Conservation (phyloP, 345 rosid species). For the Citrus trifoliata region DNA sequence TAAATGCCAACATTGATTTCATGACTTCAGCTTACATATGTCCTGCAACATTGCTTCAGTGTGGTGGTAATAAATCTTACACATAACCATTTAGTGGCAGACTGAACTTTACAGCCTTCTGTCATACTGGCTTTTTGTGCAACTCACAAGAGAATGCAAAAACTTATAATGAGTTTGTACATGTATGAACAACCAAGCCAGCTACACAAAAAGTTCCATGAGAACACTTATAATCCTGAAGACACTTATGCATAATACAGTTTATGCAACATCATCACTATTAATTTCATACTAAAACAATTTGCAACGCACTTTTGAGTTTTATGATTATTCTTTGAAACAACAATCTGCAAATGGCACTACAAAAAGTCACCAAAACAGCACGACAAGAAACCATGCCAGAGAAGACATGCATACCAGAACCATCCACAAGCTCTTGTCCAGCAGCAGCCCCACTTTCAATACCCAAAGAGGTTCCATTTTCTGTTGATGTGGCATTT, state of each 20-base stretch:
- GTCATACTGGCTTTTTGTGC: background rate
- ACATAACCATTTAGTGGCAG: background rate
- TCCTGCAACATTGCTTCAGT: background rate
- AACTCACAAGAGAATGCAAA: background rate
- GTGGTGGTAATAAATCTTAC: background rate
- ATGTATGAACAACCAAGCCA: background rate
- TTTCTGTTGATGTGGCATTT: slow-evolving; percentile 41
- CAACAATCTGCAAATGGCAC: background rate
- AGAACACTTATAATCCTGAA: background rate
- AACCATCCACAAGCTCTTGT: slow-evolving; percentile 43
- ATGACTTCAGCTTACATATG: background rate
- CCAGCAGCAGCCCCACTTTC: slow-evolving; percentile 34
- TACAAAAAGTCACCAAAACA: background rate
- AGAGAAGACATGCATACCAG: slow-evolving; percentile 57
- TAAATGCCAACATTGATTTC: background rate
- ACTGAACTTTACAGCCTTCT: background rate
- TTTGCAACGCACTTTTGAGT: background rate
- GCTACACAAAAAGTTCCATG: background rate
- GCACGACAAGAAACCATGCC: background rate
- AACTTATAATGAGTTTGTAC: background rate
- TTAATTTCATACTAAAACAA: background rate
- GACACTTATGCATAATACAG: background rate
- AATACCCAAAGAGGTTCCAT: slow-evolving; percentile 48
- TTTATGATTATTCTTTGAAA: background rate
- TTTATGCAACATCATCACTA: background rate